phyloP scores from a whole-genome alignment of 257 asterid species.

The Primulina eburnea region DNA sequence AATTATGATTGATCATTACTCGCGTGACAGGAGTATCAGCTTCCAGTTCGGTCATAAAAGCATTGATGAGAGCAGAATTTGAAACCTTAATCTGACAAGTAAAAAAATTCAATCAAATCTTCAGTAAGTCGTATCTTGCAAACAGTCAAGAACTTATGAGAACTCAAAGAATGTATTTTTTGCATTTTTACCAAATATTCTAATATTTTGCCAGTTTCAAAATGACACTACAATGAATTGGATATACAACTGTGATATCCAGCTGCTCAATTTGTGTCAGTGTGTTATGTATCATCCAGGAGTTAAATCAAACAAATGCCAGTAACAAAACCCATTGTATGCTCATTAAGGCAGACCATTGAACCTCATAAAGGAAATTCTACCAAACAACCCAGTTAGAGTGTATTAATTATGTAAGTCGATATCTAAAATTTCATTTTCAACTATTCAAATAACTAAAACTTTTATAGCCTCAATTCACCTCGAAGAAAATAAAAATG shows the following conservation, averaged over 20 bases:
- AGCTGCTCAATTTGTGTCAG: neutral
- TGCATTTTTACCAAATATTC: neutral
- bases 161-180: neutral
- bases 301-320: neutral
- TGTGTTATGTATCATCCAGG: neutral
- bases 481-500: neutral
- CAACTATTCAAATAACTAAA: neutral
- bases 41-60: constrained; percentile 92
- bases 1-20: constrained; percentile 56
- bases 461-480: neutral
- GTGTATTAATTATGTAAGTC: neutral
- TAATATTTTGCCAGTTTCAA: neutral
- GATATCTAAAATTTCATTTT: neutral
- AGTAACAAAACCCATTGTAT: neutral
- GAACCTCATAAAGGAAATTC: neutral
- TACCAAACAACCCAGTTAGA: neutral
- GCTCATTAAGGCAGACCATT: neutral
- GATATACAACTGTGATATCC: neutral
- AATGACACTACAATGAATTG: neutral
- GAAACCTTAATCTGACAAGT: constrained; percentile 84
- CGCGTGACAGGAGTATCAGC: constrained; percentile 82
- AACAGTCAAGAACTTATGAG: neutral
- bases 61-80: constrained; percentile 92
- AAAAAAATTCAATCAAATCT: neutral
- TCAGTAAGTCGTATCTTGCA: constrained; percentile 7